Percentiles rank a stretch among this genome's conserved stretches.
Evolutionary conservation across 192 early-diverging fungal species (phyloP).

Genomic region (Allomyces arbusculus): DNA sequence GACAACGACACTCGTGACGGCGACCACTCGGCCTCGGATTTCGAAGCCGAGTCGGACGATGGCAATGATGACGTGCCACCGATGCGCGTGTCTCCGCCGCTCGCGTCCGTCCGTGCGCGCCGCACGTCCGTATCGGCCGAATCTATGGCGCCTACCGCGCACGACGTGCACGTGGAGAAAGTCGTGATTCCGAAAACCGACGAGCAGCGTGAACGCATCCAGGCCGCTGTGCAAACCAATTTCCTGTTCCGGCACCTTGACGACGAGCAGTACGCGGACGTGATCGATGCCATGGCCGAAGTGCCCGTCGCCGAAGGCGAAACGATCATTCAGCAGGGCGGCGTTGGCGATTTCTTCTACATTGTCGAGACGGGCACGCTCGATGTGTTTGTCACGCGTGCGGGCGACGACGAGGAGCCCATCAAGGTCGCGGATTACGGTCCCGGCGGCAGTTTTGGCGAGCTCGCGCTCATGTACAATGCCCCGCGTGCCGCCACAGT

Average conservation of each 20-base stretch:
- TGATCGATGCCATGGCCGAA: slow-evolving; percentile 91
- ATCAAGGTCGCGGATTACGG: slow-evolving; percentile 60
- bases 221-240: slow-evolving; percentile 58
- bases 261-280: slow-evolving; percentile 85
- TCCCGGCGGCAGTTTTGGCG: slow-evolving; percentile 83
- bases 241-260: slow-evolving; percentile 87
- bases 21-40: slow-evolving; percentile 14
- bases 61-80: slow-evolving; percentile 30
- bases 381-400: slow-evolving; percentile 72
- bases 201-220: slow-evolving; percentile 66
- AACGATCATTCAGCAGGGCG: slow-evolving; percentile 79
- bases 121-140: slow-evolving; percentile 90
- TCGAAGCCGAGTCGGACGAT: slow-evolving; percentile 37
- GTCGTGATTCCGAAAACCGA: slow-evolving; percentile 71
- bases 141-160: slow-evolving; percentile 77
- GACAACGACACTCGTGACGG: slow-evolving; percentile 38
- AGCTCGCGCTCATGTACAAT: slow-evolving; percentile 98
- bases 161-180: slow-evolving; percentile 59
- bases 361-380: slow-evolving; percentile 85
- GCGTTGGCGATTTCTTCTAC: slow-evolving; percentile 93
- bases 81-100: slow-evolving; percentile 35
- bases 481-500: slow-evolving; percentile 93
- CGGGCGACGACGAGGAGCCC: slow-evolving; percentile 19
- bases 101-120: slow-evolving; percentile 61
- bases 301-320: slow-evolving; percentile 47